Percentiles rank a stretch among this genome's conserved stretches.
These are phyloP conservation scores for Candida ortonii DNA, from an alignment of 805 yeast species.

Conservation along the genomic window DNA sequence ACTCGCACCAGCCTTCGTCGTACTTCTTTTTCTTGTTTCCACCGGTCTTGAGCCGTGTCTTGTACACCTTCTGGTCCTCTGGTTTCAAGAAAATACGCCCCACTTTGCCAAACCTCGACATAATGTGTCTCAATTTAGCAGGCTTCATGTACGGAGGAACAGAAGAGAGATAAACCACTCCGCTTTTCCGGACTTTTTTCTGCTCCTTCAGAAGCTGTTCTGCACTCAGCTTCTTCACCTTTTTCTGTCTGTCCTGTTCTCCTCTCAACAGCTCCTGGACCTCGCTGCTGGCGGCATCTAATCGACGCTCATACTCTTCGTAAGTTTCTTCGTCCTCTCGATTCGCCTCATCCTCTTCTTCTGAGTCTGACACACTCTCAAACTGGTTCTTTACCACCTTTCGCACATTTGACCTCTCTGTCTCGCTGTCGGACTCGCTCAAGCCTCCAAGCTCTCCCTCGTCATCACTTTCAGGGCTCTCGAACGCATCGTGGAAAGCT, in stretches of 20 bases:
- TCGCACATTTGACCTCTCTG: constrained; percentile 11
- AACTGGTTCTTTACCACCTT: constrained; percentile 10
- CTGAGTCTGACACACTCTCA: constrained; percentile 13
- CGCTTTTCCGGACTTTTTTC: constrained; percentile 64
- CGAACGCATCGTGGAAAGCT: constrained; percentile 12
- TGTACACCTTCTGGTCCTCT: constrained; percentile 66
- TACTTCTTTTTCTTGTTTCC: constrained; percentile 87
- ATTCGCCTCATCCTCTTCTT: constrained; percentile 8
- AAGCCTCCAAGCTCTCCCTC: no score
- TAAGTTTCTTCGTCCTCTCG: constrained; percentile 15
- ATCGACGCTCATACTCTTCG: constrained; percentile 11
- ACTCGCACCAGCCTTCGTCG: constrained; percentile 98
- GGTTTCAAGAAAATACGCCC: constrained; percentile 85
- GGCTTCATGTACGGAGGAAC: constrained; percentile 99
- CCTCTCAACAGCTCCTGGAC: constrained; percentile 19
- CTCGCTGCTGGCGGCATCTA: constrained; percentile 20
- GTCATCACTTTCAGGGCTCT: constrained; percentile 14
- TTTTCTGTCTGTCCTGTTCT: constrained; percentile 33
- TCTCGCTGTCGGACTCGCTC: not conserved
- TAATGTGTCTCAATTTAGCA: constrained; percentile 75
- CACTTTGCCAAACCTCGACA: constrained; percentile 80
- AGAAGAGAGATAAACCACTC: constrained; percentile 87
- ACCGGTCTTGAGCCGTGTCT: constrained; percentile 73
- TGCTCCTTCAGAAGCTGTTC: constrained; percentile 53
- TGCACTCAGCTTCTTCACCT: constrained; percentile 55